Percentiles rank a stretch among this genome's conserved stretches.
Evolutionary conservation across 345 rosid genomes (phyloP).

Genomic region (Eucalyptus paniculata): DNA sequence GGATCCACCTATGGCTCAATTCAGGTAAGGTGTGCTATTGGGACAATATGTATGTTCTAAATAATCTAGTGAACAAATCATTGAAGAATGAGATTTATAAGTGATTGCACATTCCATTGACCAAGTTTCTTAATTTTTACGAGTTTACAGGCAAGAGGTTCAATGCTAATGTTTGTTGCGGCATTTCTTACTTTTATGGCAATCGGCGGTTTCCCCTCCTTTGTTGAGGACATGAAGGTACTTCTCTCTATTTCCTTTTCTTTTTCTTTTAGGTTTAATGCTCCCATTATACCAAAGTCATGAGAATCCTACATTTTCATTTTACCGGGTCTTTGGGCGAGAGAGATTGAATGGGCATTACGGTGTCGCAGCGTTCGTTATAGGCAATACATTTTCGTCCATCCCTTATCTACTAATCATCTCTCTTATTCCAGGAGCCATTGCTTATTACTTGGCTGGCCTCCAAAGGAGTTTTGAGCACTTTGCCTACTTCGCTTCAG

Average conservation of each 20-base stretch:
- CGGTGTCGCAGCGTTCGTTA: constrained; percentile 27
- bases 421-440: background rate
- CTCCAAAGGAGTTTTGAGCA: constrained; percentile 5
- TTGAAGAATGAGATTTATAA: background rate
- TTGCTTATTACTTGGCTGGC: background rate
- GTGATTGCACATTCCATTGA: background rate
- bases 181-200: constrained; percentile 44
- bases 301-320: background rate
- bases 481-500: constrained; percentile 17
- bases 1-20: constrained; percentile 32
- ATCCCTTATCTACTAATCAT: background rate
- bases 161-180: constrained; percentile 26
- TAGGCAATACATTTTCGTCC: constrained; percentile 39
- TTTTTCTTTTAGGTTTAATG: background rate
- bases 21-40: constrained; percentile 13
- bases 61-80: background rate
- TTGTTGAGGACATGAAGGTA: constrained; percentile 55
- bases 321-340: constrained; percentile 20
- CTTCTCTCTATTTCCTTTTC: background rate
- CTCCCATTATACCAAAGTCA: background rate
- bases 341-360: constrained; percentile 54
- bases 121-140: background rate
- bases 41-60: background rate
- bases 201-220: constrained; percentile 47
- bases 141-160: constrained; percentile 23